These are phyloP conservation scores for Picochlorum sp. DNA, from an alignment of 139 green algal genomes.

Conservation along the genomic window DNA sequence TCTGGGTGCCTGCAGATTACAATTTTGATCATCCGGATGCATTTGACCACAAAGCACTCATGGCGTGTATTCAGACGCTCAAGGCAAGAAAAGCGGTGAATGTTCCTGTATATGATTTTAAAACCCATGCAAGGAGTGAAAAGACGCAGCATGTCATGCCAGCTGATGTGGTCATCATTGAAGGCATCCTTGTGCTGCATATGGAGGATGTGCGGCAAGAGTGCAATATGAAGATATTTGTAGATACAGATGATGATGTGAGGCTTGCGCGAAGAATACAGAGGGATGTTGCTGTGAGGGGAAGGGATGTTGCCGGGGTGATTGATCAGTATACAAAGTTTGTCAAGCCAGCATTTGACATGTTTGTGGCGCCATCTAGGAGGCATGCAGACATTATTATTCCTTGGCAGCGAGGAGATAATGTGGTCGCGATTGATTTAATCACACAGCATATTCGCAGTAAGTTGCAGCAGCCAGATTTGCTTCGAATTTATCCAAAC, in stretches of 20 bases:
- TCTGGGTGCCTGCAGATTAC: slow-evolving; percentile 43
- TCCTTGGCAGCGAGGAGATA: slow-evolving; percentile 71
- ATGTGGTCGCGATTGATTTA: slow-evolving; percentile 91
- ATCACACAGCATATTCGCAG: slow-evolving; percentile 93
- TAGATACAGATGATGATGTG: slow-evolving; percentile 89
- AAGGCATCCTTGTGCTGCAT: slow-evolving; percentile 92
- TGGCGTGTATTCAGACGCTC: slow-evolving; percentile 48
- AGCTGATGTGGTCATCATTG: slow-evolving; percentile 91
- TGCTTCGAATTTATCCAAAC: slow-evolving; percentile 86
- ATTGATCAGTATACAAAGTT: slow-evolving; percentile 91
- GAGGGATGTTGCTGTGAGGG: slow-evolving; percentile 76
- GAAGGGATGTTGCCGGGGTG: slow-evolving; percentile 76
- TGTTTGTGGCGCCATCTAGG: slow-evolving; percentile 73
- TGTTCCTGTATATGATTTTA: slow-evolving; percentile 93
- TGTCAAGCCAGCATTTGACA: slow-evolving; percentile 92
- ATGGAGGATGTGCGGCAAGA: slow-evolving; percentile 63
- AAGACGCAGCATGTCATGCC: slow-evolving; percentile 58
- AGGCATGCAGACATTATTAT: slow-evolving; percentile 91
- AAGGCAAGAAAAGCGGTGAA: slow-evolving; percentile 49
- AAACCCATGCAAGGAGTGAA: slow-evolving; percentile 54
- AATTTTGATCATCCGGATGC: slow-evolving; percentile 93
- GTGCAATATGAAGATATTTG: slow-evolving; percentile 89
- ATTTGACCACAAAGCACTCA: slow-evolving; percentile 64
- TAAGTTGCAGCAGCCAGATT: slow-evolving; percentile 88
- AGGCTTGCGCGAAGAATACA: slow-evolving; percentile 86